Percentiles rank a stretch among this genome's conserved stretches.
phyloP scores from a whole-genome alignment of 2,329 filamentous ascomycete genomes.

The Sporothrix euskadiensis region DNA sequence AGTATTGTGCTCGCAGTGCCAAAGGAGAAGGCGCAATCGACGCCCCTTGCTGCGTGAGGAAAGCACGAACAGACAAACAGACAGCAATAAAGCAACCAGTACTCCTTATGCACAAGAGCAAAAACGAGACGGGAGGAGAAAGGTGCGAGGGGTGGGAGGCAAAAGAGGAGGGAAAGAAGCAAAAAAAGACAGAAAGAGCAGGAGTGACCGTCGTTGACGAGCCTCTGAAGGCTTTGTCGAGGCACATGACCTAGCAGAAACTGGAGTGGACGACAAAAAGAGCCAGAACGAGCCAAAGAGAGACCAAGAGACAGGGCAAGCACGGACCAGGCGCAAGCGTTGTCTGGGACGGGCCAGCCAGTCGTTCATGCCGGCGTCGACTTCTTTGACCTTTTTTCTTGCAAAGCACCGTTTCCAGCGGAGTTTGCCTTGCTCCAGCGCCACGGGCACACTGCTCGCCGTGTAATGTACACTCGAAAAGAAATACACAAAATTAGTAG shows the following conservation, averaged over 20 bases:
- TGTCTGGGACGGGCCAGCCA: constrained; percentile 19
- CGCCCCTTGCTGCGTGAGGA: constrained; percentile 17
- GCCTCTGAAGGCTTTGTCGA: background rate
- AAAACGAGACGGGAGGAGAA: background rate
- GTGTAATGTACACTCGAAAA: no score
- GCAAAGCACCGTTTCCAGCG: background rate
- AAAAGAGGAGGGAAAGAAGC: background rate
- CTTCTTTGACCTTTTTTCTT: no score
- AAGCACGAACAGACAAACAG: background rate
- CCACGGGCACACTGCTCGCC: background rate
- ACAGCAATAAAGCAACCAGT: background rate
- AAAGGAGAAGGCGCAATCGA: constrained; percentile 15
- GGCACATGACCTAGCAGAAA: constrained; percentile 15
- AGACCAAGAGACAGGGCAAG: background rate
- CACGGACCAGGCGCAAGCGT: constrained; percentile 21
- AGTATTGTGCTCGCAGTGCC: background rate
- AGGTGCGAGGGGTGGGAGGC: background rate
- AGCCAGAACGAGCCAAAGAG: background rate
- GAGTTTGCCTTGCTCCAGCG: background rate
- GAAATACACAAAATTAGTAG: background rate
- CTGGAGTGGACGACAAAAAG: constrained; percentile 4
- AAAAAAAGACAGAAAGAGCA: background rate
- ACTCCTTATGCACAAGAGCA: background rate
- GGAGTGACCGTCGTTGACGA: background rate
- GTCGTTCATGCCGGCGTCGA: constrained; percentile 10